Conservation (phyloP, 306 rosid genomes). For the Trifolium pratense region DNA sequence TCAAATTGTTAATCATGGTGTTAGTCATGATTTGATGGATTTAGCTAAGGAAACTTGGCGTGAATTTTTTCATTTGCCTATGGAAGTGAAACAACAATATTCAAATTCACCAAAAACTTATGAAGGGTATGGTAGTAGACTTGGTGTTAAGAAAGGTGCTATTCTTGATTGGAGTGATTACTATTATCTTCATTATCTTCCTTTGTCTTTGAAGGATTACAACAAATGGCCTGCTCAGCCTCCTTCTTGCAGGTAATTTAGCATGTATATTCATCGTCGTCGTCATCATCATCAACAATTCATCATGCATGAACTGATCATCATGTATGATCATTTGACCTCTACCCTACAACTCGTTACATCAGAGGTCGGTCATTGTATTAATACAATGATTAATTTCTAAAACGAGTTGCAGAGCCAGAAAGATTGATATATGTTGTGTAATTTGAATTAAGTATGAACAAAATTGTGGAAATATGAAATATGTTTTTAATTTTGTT, state of each 20-base stretch:
- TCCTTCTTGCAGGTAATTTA: constrained; percentile 34
- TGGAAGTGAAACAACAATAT: constrained; percentile 63
- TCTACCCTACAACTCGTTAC: too few species aligned
- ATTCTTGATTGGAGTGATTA: constrained; percentile 94
- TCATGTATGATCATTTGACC: too few species aligned
- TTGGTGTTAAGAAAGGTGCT: constrained; percentile 77
- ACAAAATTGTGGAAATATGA: background rate
- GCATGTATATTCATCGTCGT: too few species aligned
- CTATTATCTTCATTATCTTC: constrained; percentile 78
- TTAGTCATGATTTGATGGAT: constrained; percentile 61
- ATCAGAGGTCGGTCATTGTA: too few species aligned
- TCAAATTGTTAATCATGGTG: constrained; percentile 75
- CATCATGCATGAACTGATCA: too few species aligned
- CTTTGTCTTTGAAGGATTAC: constrained; percentile 58
- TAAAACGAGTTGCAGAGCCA: background rate
- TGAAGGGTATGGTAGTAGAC: constrained; percentile 88
- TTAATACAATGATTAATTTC: too few species aligned
- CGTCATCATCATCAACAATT: too few species aligned
- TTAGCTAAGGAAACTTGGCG: constrained; percentile 59
- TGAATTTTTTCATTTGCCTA: constrained; percentile 66
- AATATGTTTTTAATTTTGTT: too few species aligned
- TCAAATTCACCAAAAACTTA: constrained; percentile 81
- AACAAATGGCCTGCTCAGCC: constrained; percentile 75
- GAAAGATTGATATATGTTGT: background rate
- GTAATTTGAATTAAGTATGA: too few species aligned